phyloP scores from a whole-genome alignment of 306 rosid species.

The Begonia fuchsioides region DNA sequence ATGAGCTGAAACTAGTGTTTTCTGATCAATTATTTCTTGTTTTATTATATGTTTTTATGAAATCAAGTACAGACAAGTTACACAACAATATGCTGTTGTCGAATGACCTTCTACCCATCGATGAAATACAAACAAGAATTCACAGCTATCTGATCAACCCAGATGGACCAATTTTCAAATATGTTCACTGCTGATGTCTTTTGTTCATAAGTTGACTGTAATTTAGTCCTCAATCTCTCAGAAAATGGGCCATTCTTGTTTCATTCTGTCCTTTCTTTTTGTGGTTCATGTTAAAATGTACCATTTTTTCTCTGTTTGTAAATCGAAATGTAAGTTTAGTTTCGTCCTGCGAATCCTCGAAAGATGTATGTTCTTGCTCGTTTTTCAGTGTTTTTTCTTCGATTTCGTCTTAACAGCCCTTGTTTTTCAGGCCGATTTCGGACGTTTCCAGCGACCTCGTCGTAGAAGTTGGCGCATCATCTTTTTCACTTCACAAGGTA shows the following conservation, averaged over 20 bases:
- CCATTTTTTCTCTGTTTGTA: background rate
- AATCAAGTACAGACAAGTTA: background rate
- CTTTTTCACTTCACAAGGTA: constrained; percentile 93
- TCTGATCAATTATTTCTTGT: constrained; percentile 31
- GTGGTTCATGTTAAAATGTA: too few species aligned
- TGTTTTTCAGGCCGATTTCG: constrained; percentile 81
- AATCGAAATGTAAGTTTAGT: background rate
- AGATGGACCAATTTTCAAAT: background rate
- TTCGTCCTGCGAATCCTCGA: background rate
- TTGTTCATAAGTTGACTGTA: too few species aligned
- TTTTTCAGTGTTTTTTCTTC: constrained; percentile 3
- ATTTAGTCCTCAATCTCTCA: too few species aligned
- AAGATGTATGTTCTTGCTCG: background rate
- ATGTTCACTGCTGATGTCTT: background rate
- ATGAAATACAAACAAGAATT: too few species aligned
- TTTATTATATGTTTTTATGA: constrained; percentile 4
- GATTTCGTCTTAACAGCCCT: constrained; percentile 18
- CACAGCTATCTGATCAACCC: too few species aligned
- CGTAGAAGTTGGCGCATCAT: constrained; percentile 74
- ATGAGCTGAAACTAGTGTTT: constrained; percentile 19
- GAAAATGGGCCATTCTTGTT: background rate
- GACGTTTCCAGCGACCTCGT: constrained; percentile 91
- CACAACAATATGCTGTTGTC: background rate
- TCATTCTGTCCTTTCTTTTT: background rate
- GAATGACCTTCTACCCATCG: too few species aligned